Percentiles rank a stretch among this genome's conserved stretches.
Evolutionary conservation across 1,139 yeast species (phyloP).

Genomic region (Arxiozyma bovina): DNA sequence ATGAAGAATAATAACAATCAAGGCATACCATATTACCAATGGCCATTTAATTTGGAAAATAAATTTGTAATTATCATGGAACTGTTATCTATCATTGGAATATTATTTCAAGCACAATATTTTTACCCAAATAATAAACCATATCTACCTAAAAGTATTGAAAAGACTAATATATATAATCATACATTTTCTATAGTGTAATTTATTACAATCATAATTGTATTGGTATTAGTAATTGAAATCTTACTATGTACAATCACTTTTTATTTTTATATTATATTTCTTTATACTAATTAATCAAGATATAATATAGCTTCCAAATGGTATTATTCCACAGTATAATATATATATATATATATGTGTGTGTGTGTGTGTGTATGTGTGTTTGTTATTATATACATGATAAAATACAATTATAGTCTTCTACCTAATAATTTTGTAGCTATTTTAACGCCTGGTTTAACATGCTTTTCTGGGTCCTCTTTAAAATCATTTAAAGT

Average conservation of each 20-base stretch:
- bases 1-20: not conserved
- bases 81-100: constrained; percentile 10
- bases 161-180: constrained; percentile 1
- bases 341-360: not conserved
- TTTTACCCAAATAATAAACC: constrained; percentile 18
- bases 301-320: not conserved
- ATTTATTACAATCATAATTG: not conserved
- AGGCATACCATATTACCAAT: constrained; percentile 7
- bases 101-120: constrained; percentile 23
- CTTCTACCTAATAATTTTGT: constrained; percentile 58
- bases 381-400: not conserved
- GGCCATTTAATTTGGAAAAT: constrained; percentile 23
- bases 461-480: constrained; percentile 51
- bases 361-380: not conserved
- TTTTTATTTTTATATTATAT: no score
- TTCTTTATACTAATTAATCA: not conserved
- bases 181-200: not conserved
- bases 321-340: not conserved
- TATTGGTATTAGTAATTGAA: not conserved
- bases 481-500: constrained; percentile 51
- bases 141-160: constrained; percentile 12
- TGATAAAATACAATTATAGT: constrained; percentile 33
- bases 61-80: constrained; percentile 13
- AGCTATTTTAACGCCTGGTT: constrained; percentile 54
- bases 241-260: not conserved